These are phyloP conservation scores for Tilletia caries DNA, from an alignment of 1,284 basidiomycete genomes.

Conservation along the genomic window DNA sequence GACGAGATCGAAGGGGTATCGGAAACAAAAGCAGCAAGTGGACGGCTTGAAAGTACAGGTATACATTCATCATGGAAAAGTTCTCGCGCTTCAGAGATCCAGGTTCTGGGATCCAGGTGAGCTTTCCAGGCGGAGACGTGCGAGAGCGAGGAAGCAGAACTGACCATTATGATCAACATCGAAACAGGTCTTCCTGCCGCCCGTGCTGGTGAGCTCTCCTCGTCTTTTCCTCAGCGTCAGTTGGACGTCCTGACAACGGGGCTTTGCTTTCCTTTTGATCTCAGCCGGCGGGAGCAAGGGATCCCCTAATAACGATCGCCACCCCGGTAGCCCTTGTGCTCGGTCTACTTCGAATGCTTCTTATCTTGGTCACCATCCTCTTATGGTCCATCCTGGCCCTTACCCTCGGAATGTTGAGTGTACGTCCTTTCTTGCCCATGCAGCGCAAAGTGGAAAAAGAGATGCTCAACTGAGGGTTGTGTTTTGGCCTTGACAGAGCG, in stretches of 20 bases:
- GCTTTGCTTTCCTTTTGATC: background rate
- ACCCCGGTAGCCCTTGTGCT: conserved; percentile 23
- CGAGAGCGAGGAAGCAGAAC: too few species aligned
- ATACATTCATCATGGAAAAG: conserved; percentile 24
- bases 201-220: conserved; percentile 17
- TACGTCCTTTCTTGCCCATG: background rate
- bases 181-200: conserved; percentile 28
- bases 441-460: background rate
- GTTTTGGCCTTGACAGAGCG: background rate
- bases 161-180: too few species aligned
- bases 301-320: background rate
- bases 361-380: background rate
- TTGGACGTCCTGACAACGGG: background rate
- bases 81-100: conserved; percentile 32
- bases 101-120: conserved; percentile 33
- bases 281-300: background rate
- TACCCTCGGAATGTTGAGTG: background rate
- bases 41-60: too few species aligned
- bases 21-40: too few species aligned
- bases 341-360: conserved; percentile 14
- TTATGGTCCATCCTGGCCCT: background rate
- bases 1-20: too few species aligned
- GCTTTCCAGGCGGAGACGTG: background rate
- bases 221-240: too few species aligned
- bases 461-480: too few species aligned